Evolutionary conservation across 805 yeast species (phyloP).

Genomic region (Saccharomycopsis fodiens): DNA sequence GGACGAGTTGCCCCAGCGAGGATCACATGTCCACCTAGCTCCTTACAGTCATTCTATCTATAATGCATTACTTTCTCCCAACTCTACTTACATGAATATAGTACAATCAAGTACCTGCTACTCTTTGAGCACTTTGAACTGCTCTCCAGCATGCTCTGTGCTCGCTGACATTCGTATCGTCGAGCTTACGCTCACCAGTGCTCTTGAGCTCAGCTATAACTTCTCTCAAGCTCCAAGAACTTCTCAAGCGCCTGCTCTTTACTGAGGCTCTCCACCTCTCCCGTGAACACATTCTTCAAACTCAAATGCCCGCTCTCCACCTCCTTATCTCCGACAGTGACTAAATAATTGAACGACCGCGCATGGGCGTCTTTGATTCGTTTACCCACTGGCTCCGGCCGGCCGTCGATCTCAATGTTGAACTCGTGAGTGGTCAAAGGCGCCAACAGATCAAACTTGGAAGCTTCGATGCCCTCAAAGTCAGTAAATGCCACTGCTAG

Average conservation of each 20-base stretch:
- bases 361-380: slow-evolving; percentile 72
- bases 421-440: slow-evolving; percentile 49
- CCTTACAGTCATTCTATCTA: too few relatives aligned
- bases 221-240: slow-evolving; percentile 50
- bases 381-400: slow-evolving; percentile 72
- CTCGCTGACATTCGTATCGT: too few relatives aligned
- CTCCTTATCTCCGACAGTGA: slow-evolving; percentile 88
- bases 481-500: slow-evolving; percentile 7
- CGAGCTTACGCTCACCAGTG: too few relatives aligned
- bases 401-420: slow-evolving; percentile 65
- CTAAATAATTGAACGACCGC: slow-evolving; percentile 69
- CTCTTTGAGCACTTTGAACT: too few relatives aligned
- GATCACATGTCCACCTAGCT: too few relatives aligned
- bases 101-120: too few relatives aligned
- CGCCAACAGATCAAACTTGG: slow-evolving; percentile 34
- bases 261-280: slow-evolving; percentile 33
- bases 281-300: slow-evolving; percentile 19
- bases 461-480: slow-evolving; percentile 14
- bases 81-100: too few relatives aligned
- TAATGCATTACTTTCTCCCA: too few relatives aligned
- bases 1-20: too few relatives aligned
- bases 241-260: slow-evolving; percentile 42
- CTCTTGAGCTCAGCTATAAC: too few relatives aligned
- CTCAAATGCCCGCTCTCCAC: slow-evolving; percentile 29
- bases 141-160: too few relatives aligned